A percentile compares a stretch with the other conserved stretches of the same genome.
phyloP scores from a whole-genome alignment of 208 protist genomes.

The Polymyxa betae region DNA sequence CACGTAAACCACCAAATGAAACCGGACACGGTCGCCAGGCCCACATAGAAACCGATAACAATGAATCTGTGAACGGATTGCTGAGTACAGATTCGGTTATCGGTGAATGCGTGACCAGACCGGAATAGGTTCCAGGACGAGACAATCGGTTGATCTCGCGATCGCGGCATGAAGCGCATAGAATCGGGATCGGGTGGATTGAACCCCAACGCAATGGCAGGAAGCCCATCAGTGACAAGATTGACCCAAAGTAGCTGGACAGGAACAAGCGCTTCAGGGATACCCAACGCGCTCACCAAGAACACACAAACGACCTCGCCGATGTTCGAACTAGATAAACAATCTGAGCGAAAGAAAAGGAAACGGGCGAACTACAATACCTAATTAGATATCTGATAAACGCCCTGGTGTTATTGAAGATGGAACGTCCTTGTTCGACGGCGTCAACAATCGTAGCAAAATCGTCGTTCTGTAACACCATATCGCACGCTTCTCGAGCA shows the following conservation, averaged over 20 bases:
- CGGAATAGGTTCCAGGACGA: conserved; percentile 52
- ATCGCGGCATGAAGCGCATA: conserved; percentile 71
- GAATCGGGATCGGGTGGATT: conserved; percentile 72
- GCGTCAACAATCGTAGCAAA: conserved; percentile 93
- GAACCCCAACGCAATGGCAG: conserved; percentile 73
- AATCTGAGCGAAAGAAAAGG: no score
- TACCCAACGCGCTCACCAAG: conserved; percentile 75
- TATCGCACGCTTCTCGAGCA: conserved; percentile 88
- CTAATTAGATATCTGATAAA: conserved; percentile 95
- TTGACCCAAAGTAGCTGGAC: conserved; percentile 63
- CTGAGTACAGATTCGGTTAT: no score
- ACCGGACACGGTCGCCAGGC: conserved; percentile 66
- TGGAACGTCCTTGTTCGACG: conserved; percentile 88
- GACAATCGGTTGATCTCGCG: conserved; percentile 62
- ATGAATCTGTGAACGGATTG: no score
- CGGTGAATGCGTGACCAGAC: not conserved
- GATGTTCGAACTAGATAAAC: conserved; percentile 91
- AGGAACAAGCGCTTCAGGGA: conserved; percentile 85
- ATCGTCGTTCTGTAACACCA: conserved; percentile 83
- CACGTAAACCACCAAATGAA: conserved; percentile 66
- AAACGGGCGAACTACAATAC: no score
- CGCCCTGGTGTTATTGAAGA: conserved; percentile 93
- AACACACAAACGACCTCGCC: conserved; percentile 83
- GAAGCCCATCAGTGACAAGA: conserved; percentile 60
- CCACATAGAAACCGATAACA: conserved; percentile 66